Evolutionary conservation across 768 basidiomycete species (phyloP).

Genomic region (Leccinum incarnatum): DNA sequence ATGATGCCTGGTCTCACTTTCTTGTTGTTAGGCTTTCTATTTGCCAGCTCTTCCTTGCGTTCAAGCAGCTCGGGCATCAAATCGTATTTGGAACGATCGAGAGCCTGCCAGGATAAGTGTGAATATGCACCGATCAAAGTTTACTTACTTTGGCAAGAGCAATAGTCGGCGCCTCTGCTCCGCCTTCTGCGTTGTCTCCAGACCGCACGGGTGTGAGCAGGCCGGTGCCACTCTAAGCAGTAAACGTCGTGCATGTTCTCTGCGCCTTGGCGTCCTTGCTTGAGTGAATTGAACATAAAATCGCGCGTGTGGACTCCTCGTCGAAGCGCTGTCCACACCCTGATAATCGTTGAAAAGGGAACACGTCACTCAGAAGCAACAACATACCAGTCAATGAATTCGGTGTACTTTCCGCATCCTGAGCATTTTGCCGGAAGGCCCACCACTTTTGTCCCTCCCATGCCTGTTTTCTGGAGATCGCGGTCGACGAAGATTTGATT

Average conservation of each 20-base stretch:
- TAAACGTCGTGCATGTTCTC: constrained; percentile 13
- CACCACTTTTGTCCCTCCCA: constrained; percentile 15
- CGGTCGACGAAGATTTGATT: constrained; percentile 10
- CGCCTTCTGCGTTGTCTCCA: constrained; percentile 15
- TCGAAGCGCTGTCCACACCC: constrained; percentile 14
- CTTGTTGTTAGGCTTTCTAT: not conserved
- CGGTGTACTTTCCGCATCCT: constrained; percentile 19
- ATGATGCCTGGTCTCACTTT: not conserved
- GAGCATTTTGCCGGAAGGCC: constrained; percentile 5
- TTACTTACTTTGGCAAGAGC: constrained; percentile 5
- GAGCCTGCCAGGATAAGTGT: not conserved
- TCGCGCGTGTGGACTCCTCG: too few species aligned
- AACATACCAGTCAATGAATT: constrained; percentile 12
- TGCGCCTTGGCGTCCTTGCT: constrained; percentile 4
- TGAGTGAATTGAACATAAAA: too few species aligned
- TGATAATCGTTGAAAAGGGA: not conserved
- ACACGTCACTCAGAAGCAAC: not conserved
- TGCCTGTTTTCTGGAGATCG: constrained; percentile 12
- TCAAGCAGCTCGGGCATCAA: constrained; percentile 7
- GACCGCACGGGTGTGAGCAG: constrained; percentile 11
- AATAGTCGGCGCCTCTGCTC: constrained; percentile 11
- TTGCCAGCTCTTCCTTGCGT: not conserved
- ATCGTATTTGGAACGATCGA: constrained; percentile 16
- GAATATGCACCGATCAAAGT: not conserved
- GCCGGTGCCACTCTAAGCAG: constrained; percentile 15